Conservation (phyloP, 306 rosid species). For the Lotus japonicus region DNA sequence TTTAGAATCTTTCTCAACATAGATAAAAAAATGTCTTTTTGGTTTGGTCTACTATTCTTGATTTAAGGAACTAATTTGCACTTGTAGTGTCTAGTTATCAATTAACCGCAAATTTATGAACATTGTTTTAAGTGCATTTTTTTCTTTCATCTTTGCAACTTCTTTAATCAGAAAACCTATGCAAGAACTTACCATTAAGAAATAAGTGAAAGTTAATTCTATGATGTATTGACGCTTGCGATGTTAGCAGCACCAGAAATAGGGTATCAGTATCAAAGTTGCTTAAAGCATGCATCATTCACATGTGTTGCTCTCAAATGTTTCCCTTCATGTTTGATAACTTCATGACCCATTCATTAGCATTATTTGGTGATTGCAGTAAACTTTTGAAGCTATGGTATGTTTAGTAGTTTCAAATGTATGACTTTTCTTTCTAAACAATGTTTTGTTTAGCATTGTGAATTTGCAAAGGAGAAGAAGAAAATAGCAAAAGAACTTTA, state of each 20-base stretch:
- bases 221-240: constrained; percentile 9
- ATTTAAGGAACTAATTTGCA: neutral
- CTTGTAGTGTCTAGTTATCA: neutral
- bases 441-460: constrained; percentile 49
- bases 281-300: constrained; percentile 6
- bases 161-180: neutral
- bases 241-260: neutral
- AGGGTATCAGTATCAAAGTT: constrained; percentile 4
- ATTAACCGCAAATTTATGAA: neutral
- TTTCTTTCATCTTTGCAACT: neutral
- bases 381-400: constrained; percentile 16
- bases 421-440: constrained; percentile 21
- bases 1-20: neutral
- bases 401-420: constrained; percentile 5
- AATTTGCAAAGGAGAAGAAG: constrained; percentile 78
- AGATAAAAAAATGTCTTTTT: neutral
- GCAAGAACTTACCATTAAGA: constrained; percentile 7
- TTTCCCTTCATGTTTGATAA: constrained; percentile 5
- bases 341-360: neutral
- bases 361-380: constrained; percentile 11
- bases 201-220: neutral
- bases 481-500: constrained; percentile 54
- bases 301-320: neutral
- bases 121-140: neutral
- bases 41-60: neutral